Conservation (phyloP, 768 basidiomycete species). For the Omphalotus guepiniiformis region DNA sequence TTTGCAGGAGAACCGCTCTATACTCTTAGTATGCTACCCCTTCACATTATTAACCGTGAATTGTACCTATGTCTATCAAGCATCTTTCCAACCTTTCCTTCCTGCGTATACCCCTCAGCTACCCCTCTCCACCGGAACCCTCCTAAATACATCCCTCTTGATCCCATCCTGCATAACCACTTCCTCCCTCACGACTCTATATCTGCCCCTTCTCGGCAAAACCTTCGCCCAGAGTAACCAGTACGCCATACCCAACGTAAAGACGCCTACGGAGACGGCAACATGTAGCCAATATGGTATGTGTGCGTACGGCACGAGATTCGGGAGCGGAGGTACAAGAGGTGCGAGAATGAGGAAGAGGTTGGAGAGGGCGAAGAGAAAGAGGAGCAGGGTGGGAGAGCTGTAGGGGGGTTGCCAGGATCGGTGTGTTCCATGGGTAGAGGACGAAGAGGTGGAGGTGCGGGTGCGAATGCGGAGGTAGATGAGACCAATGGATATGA, state of each 20-base stretch:
- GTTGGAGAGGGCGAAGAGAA: background rate
- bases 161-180: constrained; percentile 31
- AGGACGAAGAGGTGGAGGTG: constrained; percentile 14
- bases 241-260: background rate
- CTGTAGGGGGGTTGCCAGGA: background rate
- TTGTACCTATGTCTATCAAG: no score
- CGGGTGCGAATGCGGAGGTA: background rate
- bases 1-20: no score
- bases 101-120: no score
- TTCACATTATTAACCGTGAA: no score
- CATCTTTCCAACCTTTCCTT: no score
- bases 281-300: constrained; percentile 1
- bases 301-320: constrained; percentile 22
- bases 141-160: constrained; percentile 16
- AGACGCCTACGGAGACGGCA: background rate
- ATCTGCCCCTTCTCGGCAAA: constrained; percentile 19
- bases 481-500: constrained; percentile 1
- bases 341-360: background rate
- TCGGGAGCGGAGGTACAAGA: constrained; percentile 30
- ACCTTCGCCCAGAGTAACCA: background rate
- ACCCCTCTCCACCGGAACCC: no score
- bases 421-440: constrained; percentile 29
- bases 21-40: no score
- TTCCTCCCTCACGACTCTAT: constrained; percentile 26
- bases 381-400: background rate